Base-by-base conservation (phyloP, 345 rosid genomes). In the Cochlearia excelsa region DNA sequence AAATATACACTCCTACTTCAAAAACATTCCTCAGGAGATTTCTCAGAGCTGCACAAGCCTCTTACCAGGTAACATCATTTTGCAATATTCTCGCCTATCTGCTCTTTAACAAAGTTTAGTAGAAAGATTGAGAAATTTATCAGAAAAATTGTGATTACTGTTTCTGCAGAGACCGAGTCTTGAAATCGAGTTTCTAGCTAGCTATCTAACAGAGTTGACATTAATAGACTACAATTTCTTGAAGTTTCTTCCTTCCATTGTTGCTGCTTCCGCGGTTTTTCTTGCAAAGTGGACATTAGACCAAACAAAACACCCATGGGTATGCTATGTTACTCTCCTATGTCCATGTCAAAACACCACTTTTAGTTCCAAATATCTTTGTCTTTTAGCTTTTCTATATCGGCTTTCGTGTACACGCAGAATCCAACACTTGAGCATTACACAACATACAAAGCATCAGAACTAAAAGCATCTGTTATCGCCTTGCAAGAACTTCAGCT, bases 21-120 rank as follows among this genome's bases (percentile, higher is more conserved):
- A 86, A 86, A 80, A 77, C 93, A 28, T 92, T 92, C 77, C 86
- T 92, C 50, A 82, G 97, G 89, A 88, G 98, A 76, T 92, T 77
- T 59, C 71, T 86, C 49, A 84, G 88, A 66, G 96, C 96, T 57
- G 98, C 93, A 0, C 98, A 88, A 58, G 95, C 87, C 68, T 77
- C 84, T 47, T 74, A 68, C 73, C 68, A 50, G 90, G 98, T 86
- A 82, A 39, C 2, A 46, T 30, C 56, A 30, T 26, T 71, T 58
- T 45, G 48, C 34, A 49, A 63, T 47, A 30, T 44, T 26, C 29
- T 65, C 6, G 16, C 48, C 46, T 46, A 26, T 37, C 45, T 65
- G 46, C 31, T 52, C 46, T 46, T 26, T 16, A 16, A 40, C 30
- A 61, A 68, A 26, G 10, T 57, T 59, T 10, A 46, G 62, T 37